These are phyloP conservation scores for Endocarpon pusillum DNA, from an alignment of 495 filamentous ascomycete species.

Conservation along the genomic window DNA sequence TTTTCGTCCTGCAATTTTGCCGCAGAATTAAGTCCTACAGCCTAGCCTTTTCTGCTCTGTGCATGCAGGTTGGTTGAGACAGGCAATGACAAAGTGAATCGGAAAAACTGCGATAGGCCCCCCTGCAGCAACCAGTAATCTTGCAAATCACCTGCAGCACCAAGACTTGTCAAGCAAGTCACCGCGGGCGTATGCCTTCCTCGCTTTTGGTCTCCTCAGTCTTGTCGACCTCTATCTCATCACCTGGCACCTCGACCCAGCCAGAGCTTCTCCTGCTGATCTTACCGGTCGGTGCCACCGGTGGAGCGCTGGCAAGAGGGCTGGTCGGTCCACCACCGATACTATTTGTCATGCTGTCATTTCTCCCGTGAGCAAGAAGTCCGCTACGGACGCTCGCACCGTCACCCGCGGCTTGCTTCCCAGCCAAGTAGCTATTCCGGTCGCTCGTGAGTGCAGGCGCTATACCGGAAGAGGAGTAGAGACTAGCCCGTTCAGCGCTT, in stretches of 20 bases:
- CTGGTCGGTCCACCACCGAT: slow-evolving; percentile 42
- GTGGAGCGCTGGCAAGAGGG: slow-evolving; percentile 40
- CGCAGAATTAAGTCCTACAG: too few species aligned
- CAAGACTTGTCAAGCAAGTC: too few species aligned
- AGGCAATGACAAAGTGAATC: too few species aligned
- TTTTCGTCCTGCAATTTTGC: too few species aligned
- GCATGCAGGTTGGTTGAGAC: too few species aligned
- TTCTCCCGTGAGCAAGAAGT: slow-evolving; percentile 53
- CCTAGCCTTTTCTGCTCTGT: too few species aligned
- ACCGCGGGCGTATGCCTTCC: too few species aligned
- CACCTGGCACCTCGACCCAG: slow-evolving; percentile 41
- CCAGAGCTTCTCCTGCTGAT: slow-evolving; percentile 45
- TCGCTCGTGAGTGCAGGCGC: slow-evolving; percentile 46
- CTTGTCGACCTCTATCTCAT: slow-evolving; percentile 17
- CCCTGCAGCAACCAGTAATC: too few species aligned
- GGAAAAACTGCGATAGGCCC: too few species aligned
- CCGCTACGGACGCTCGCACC: slow-evolving; percentile 68
- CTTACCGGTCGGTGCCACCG: slow-evolving; percentile 25
- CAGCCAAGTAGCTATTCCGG: slow-evolving; percentile 63
- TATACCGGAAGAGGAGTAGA: slow-evolving; percentile 68
- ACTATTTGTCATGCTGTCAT: slow-evolving; percentile 69
- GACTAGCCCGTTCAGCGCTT: slow-evolving; percentile 62
- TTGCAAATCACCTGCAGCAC: too few species aligned
- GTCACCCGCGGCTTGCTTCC: slow-evolving; percentile 37
- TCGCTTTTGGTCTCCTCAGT: slow-evolving; percentile 4